Evolutionary conservation across 176 grass and related monocot species (phyloP), one percentile per base, ranked within the genome.

Genomic region (Cocos nucifera): DNA sequence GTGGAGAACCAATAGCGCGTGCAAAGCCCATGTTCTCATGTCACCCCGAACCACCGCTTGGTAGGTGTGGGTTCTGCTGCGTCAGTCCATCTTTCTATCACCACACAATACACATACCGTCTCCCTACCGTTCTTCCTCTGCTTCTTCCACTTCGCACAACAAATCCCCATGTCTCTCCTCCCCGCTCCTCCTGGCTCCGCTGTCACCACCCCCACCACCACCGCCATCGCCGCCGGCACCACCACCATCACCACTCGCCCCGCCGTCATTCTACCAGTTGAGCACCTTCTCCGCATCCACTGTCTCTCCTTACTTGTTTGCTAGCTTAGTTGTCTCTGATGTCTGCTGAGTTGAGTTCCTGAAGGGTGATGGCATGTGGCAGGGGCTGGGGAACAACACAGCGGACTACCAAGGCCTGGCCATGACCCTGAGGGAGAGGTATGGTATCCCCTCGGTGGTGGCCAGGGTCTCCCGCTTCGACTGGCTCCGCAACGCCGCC

Each of bases 381-480:
- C 87, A 91, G 92, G 92, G 92, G 19, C 75, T 97, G 57, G 92
- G 87, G 62, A 97, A 97, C 82, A 97, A 91, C 85, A 82, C 78
- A 32, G 78, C 51, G 19, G 92, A 97, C 79, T 97, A 97, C 70
- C 69, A 67, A 49, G 64, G 57, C 57, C 78, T 91, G 26, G 58
- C 71, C 5, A 51, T 62, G 68, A 73, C 78, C 67, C 78, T 97
- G 58, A 74, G 66, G 70, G 73, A 97, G 27, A 63, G 52, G 57
- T 83, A 97, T 61, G 75, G 84, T 61, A 58, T 97, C 23, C 81
- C 87, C 8, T 70, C 86, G 21, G 80, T 85, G 64, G 92, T 91
- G 17, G 78, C 92, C 17, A 54, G 72, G 75, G 92, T 97, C 19
- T 68, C 92, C 5, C 78, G 92, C 58, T 29, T 75, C 24, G 87